These are phyloP conservation scores for Euphorbia lathyris DNA, from an alignment of 345 rosid genomes.

Conservation along the genomic window DNA sequence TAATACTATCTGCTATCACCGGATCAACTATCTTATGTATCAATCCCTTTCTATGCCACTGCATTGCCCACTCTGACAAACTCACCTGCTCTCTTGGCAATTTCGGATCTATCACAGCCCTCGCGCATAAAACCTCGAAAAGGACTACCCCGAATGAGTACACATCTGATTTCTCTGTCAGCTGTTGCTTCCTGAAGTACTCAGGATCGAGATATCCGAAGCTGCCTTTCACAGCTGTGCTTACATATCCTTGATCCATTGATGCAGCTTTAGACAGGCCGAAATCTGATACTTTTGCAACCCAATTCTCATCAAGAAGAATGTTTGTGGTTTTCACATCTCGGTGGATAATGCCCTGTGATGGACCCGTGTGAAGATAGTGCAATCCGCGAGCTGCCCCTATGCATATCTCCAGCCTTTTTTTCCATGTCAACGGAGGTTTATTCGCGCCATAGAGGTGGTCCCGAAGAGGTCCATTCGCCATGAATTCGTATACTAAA, in stretches of 20 bases:
- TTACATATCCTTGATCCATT: slow-evolving; percentile 60
- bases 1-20: slow-evolving; percentile 40
- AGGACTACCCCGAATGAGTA: slow-evolving; percentile 87
- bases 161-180: slow-evolving; percentile 81
- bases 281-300: slow-evolving; percentile 75
- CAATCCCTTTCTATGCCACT: slow-evolving; percentile 53
- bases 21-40: slow-evolving; percentile 67
- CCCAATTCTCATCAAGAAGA: slow-evolving; percentile 74
- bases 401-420: slow-evolving; percentile 74
- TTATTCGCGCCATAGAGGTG: slow-evolving; percentile 62
- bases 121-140: slow-evolving; percentile 74
- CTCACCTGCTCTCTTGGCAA: slow-evolving; percentile 69
- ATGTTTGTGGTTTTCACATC: slow-evolving; percentile 88
- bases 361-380: slow-evolving; percentile 76
- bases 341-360: slow-evolving; percentile 76
- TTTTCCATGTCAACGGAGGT: slow-evolving; percentile 69
- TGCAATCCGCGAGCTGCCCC: slow-evolving; percentile 82
- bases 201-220: slow-evolving; percentile 87
- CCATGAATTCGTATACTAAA: slow-evolving; percentile 85
- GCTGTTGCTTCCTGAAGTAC: slow-evolving; percentile 78
- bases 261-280: slow-evolving; percentile 80
- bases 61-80: slow-evolving; percentile 84
- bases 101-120: slow-evolving; percentile 60
- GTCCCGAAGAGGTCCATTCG: slow-evolving; percentile 77
- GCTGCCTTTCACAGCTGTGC: slow-evolving; percentile 91